Conservation (phyloP, 331 rosid species). For the Malus hybrid region DNA sequence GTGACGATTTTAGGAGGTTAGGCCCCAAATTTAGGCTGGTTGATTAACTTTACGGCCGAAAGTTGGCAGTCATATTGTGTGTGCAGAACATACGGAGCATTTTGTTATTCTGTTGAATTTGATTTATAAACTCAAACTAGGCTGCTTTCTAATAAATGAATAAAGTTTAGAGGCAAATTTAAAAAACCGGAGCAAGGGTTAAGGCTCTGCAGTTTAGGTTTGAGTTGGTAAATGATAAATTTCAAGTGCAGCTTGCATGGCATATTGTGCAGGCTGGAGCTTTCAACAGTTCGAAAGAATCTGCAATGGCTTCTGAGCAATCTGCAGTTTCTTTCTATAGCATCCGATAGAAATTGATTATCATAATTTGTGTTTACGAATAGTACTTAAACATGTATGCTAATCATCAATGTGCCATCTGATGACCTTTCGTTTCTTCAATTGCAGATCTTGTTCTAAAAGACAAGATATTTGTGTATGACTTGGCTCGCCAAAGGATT, state of each 20-base stretch:
- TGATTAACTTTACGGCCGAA: neutral
- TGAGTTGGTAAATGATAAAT: neutral
- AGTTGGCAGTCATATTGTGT: neutral
- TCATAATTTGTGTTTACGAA: neutral
- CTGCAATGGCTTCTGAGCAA: neutral
- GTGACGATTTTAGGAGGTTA: conserved; percentile 91
- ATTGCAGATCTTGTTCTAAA: conserved; percentile 85
- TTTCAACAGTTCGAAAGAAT: neutral
- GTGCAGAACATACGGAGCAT: neutral
- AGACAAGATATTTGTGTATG: conserved; percentile 87
- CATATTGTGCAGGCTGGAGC: neutral
- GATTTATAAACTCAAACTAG: neutral
- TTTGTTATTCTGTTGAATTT: neutral
- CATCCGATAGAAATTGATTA: neutral
- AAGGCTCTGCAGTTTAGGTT: neutral
- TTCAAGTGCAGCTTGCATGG: neutral
- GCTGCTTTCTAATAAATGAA: neutral
- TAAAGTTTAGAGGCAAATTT: neutral
- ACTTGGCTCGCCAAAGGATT: conserved; percentile 63
- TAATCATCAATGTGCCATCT: neutral
- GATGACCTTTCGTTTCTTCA: conserved; percentile 7
- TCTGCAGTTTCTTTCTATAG: neutral
- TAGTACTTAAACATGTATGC: neutral
- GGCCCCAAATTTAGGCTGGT: conserved; percentile 13
- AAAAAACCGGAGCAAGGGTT: neutral